These are phyloP conservation scores for Colletotrichum sp. DNA, from an alignment of 2,329 filamentous ascomycete species.

Conservation along the genomic window DNA sequence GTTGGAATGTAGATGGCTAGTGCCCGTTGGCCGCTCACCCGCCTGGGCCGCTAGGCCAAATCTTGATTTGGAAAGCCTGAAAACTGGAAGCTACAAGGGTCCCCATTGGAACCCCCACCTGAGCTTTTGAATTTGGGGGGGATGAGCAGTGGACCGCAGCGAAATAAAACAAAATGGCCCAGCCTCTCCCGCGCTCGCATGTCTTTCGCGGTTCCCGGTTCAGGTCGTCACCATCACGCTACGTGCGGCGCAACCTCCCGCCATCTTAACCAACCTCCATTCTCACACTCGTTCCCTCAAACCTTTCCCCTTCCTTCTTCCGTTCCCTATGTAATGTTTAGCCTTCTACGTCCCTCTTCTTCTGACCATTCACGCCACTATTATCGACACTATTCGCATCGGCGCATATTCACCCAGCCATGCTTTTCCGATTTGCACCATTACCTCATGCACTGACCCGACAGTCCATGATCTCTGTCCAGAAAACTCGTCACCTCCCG, in stretches of 20 bases:
- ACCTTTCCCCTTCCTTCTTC: neutral
- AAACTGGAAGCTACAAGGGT: constrained; percentile 4
- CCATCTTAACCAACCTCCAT: constrained; percentile 12
- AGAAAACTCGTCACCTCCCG: constrained; percentile 23
- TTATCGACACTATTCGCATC: neutral
- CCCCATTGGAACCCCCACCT: constrained; percentile 7
- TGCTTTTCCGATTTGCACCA: constrained; percentile 25
- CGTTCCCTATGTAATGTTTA: constrained; percentile 16
- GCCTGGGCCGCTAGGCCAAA: constrained; percentile 8
- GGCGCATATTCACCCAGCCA: constrained; percentile 16
- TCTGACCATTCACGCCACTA: neutral
- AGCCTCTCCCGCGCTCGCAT: neutral
- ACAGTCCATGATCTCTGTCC: constrained; percentile 13
- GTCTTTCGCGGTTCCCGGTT: neutral
- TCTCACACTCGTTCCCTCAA: neutral
- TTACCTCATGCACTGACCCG: constrained; percentile 22
- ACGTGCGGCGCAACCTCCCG: neutral
- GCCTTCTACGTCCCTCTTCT: neutral
- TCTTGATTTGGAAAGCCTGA: neutral
- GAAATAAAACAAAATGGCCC: constrained; percentile 17
- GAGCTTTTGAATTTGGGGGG: constrained; percentile 1
- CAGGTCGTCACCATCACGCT: constrained; percentile 10
- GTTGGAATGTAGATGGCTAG: constrained; percentile 1
- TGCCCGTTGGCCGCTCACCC: constrained; percentile 18
- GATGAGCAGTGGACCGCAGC: neutral